Evolutionary conservation across 1,284 basidiomycete species (phyloP), one percentile per base, ranked within the genome.

Genomic region (Puccinia triticina): DNA sequence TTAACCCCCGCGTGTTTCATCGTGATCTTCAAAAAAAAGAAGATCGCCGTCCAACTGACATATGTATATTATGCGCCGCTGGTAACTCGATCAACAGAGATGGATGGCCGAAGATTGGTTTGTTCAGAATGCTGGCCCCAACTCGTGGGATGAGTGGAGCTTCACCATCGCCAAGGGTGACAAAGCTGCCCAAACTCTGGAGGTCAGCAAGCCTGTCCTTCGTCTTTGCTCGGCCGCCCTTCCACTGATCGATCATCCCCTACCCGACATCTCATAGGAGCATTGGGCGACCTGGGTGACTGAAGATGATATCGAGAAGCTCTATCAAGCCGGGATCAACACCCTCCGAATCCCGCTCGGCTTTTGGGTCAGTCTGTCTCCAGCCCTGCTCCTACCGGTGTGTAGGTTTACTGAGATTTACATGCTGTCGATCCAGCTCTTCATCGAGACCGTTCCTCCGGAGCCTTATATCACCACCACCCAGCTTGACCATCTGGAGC

Each of bases 61-160:
- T 29, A n/a, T 26, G 32, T 23, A n/a, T 16, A 34, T 40, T 21
- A 23, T 48, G 32, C 57, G 3, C 34, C 43, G 40, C 32, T 77
- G n/a, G n/a, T n/a, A n/a, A n/a, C 32, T 21, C 48, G 11, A 66
- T 34, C 29, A 55, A 79, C 86, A 87, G 83, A 85, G 87, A 73
- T 88, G 88, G 88, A 86, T 88, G 85, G 83, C 86, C 64, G 88
- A 88, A 78, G 87, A 88, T 82, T 88, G 87, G 88, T 86, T 88
- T 84, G 85, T 86, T 66, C 46, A 84, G 32, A 82, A 84, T 46
- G 87, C 85, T 34, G 86, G 87, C 34, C 12, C 83, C 32, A 84
- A 87, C 37, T 84, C 86, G 3, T 85, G 85, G 84, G 88, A 88
- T 83, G 88, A 88, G 84, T 88, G 85, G 85, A 78, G 82, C 11